These are phyloP conservation scores for Penicillium sp. DNA, from an alignment of 2,329 filamentous ascomycete genomes.

Conservation along the genomic window DNA sequence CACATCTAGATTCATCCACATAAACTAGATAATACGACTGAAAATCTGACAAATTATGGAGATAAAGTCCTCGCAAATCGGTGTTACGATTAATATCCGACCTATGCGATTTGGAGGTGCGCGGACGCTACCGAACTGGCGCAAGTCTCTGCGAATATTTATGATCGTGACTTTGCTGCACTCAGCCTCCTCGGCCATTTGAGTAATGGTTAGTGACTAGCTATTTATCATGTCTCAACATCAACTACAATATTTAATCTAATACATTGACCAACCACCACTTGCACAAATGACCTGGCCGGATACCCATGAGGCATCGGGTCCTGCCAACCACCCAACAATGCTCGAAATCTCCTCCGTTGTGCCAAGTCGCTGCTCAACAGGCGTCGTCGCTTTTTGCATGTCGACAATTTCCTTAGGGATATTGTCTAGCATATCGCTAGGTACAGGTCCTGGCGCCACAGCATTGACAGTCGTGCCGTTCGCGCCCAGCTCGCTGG, in stretches of 20 bases:
- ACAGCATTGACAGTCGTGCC: background rate
- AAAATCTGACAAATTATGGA: conserved; percentile 1
- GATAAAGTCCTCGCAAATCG: conserved; percentile 37
- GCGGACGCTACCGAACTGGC: no score
- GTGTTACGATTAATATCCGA: no score
- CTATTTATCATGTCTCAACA: no score
- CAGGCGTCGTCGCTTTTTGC: background rate
- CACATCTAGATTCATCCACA: no score
- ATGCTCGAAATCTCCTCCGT: conserved; percentile 6
- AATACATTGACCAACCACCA: background rate
- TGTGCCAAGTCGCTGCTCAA: background rate
- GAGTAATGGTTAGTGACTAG: no score
- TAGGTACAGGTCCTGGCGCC: background rate
- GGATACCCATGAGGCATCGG: conserved; percentile 4
- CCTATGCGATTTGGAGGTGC: no score
- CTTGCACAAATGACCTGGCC: conserved; percentile 6
- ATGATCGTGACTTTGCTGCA: no score
- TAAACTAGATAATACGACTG: background rate
- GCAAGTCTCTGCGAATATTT: no score
- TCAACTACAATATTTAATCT: background rate
- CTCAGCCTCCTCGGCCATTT: no score
- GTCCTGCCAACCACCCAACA: conserved; percentile 1
- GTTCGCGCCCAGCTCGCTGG: background rate
- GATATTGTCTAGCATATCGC: background rate
- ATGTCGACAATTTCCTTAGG: background rate